Conservation (phyloP, 2,329 filamentous ascomycete species). For the Epichloe festucae region DNA sequence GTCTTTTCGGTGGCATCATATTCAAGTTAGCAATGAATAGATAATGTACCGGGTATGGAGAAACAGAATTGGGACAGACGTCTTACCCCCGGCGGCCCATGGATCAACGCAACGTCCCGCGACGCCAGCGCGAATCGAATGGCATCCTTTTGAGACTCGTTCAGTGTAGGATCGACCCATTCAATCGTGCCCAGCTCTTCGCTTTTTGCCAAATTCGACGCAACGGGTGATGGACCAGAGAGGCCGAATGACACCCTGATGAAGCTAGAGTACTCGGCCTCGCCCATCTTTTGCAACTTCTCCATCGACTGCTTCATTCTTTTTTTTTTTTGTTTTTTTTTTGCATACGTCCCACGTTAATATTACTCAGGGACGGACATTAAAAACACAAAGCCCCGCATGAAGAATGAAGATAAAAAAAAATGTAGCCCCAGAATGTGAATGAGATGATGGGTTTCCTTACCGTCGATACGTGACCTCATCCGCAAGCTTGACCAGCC, state of each 20-base stretch:
- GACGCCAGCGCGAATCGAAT: conserved; percentile 74
- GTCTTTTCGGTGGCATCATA: conserved; percentile 32
- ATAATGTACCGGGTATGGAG: neutral
- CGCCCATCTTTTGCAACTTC: conserved; percentile 42
- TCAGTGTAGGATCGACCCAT: conserved; percentile 50
- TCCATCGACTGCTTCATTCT: conserved; percentile 54
- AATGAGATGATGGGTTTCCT: conserved; percentile 1
- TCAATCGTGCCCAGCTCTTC: conserved; percentile 34
- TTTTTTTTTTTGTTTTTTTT: too few species aligned
- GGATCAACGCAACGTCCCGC: conserved; percentile 74
- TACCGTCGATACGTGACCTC: conserved; percentile 52
- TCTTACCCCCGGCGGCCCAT: conserved; percentile 71
- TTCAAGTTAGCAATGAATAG: neutral
- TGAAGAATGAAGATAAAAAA: neutral
- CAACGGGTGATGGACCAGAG: conserved; percentile 35
- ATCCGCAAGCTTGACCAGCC: conserved; percentile 55
- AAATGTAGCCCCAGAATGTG: neutral
- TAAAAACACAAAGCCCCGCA: neutral
- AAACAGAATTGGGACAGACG: neutral
- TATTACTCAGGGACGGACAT: too few species aligned
- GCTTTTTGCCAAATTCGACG: conserved; percentile 27
- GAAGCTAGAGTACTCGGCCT: conserved; percentile 45
- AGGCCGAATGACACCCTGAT: conserved; percentile 51
- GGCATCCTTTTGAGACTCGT: conserved; percentile 54
- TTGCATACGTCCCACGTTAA: neutral